Percentiles rank a stretch among this genome's conserved stretches.
phyloP scores from a whole-genome alignment of 345 rosid species.

The Hevea brasiliensis region DNA sequence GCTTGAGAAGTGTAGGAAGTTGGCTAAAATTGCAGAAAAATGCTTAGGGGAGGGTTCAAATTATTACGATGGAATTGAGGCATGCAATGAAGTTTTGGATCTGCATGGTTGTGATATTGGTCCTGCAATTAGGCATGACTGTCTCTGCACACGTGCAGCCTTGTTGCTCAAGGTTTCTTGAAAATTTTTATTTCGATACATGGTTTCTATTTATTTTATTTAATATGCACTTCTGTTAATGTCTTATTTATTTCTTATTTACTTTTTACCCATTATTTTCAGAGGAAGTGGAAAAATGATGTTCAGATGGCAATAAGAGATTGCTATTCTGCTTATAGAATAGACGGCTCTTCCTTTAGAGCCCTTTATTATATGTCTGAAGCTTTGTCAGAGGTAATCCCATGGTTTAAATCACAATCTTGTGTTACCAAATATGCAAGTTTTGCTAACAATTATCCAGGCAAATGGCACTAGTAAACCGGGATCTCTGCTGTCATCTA shows the following conservation, averaged over 20 bases:
- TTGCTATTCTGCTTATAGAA: slow-evolving; percentile 72
- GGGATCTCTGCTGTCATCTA: neutral
- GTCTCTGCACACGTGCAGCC: slow-evolving; percentile 89
- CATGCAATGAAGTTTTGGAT: slow-evolving; percentile 82
- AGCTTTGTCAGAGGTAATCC: slow-evolving; percentile 83
- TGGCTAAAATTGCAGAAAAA: slow-evolving; percentile 58
- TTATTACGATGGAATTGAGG: slow-evolving; percentile 73
- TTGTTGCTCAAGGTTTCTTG: slow-evolving; percentile 80
- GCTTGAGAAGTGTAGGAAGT: slow-evolving; percentile 63
- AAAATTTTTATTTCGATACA: slow-evolving; percentile 14
- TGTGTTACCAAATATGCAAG: neutral
- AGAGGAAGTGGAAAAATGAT: slow-evolving; percentile 98
- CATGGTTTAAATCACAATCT: neutral
- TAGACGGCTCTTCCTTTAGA: slow-evolving; percentile 65
- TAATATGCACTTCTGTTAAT: slow-evolving; percentile 2
- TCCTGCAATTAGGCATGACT: slow-evolving; percentile 55
- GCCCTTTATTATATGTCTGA: slow-evolving; percentile 75
- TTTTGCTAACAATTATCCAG: slow-evolving; percentile 1
- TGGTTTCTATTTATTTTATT: slow-evolving; percentile 10
- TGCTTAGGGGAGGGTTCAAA: slow-evolving; percentile 57
- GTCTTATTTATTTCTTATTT: neutral
- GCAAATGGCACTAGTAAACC: neutral
- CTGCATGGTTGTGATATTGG: slow-evolving; percentile 53
- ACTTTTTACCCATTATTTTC: slow-evolving; percentile 4
- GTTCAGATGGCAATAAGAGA: slow-evolving; percentile 88